A percentile compares a stretch with the other conserved stretches of the same genome.
Conservation (phyloP, 2,329 filamentous ascomycete species). For the Purpureocillium takamizusanense region DNA sequence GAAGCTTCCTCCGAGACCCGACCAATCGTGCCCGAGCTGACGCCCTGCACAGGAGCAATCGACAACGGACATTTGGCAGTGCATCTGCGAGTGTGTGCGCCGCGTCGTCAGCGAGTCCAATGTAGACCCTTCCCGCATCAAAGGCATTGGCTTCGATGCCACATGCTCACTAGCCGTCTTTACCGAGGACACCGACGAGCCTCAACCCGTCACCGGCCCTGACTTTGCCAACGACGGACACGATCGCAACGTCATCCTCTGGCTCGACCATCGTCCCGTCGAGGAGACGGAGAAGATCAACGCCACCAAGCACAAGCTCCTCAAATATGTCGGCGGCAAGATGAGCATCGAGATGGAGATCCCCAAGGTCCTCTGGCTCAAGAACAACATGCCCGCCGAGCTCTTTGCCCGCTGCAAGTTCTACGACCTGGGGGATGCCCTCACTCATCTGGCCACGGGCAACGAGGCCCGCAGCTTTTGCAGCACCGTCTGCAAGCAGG, state of each 20-base stretch:
- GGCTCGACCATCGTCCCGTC: slow-evolving; percentile 91
- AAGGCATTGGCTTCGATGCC: slow-evolving; percentile 92
- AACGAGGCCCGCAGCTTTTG: slow-evolving; percentile 90
- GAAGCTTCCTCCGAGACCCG: background rate
- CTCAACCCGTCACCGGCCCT: slow-evolving; percentile 81
- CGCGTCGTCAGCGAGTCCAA: slow-evolving; percentile 73
- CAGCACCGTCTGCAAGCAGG: slow-evolving; percentile 95
- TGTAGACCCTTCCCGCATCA: slow-evolving; percentile 65
- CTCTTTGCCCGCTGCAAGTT: slow-evolving; percentile 92
- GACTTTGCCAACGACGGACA: slow-evolving; percentile 68
- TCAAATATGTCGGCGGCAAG: slow-evolving; percentile 91
- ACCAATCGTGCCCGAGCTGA: slow-evolving; percentile 4
- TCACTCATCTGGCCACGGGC: slow-evolving; percentile 90
- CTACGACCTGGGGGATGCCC: slow-evolving; percentile 85
- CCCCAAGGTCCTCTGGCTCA: slow-evolving; percentile 95
- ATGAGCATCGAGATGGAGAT: slow-evolving; percentile 99
- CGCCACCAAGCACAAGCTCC: slow-evolving; percentile 79
- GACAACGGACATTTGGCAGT: slow-evolving; percentile 91
- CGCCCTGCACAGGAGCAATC: slow-evolving; percentile 69
- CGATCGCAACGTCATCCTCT: slow-evolving; percentile 91
- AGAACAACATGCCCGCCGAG: slow-evolving; percentile 93
- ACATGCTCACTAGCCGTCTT: slow-evolving; percentile 97
- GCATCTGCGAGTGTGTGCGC: slow-evolving; percentile 84
- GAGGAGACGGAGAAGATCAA: slow-evolving; percentile 93
- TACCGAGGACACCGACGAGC: slow-evolving; percentile 79